These are phyloP conservation scores for Epichloe gansuensis DNA, from an alignment of 2,329 filamentous ascomycete genomes.

Conservation along the genomic window DNA sequence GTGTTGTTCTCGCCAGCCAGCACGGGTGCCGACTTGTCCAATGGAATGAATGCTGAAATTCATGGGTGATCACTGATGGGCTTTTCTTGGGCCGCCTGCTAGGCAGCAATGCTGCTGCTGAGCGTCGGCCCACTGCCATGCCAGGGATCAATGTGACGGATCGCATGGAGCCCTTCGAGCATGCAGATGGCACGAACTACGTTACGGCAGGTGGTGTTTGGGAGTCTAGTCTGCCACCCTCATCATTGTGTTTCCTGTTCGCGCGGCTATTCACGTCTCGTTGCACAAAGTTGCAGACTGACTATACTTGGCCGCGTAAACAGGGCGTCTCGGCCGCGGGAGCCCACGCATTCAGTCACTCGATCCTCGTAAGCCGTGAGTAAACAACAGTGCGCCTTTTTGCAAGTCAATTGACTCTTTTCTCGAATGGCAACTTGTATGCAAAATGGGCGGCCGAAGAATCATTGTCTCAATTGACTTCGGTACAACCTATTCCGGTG, in stretches of 20 bases:
- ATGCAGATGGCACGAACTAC: no score
- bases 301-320: no score
- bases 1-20: background rate
- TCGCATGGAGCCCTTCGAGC: background rate
- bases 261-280: no score
- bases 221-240: no score
- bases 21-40: background rate
- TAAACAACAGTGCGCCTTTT: no score
- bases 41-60: background rate
- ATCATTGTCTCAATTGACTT: constrained; percentile 44
- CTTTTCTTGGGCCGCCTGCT: background rate
- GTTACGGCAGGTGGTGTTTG: no score
- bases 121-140: constrained; percentile 2
- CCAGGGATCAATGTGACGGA: background rate
- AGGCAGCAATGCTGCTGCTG: constrained; percentile 6
- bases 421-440: background rate
- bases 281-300: no score
- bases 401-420: no score
- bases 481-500: constrained; percentile 43
- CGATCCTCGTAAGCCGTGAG: no score
- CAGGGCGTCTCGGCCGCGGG: no score
- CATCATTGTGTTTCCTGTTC: no score
- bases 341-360: no score
- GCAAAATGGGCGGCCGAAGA: constrained; percentile 23
- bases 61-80: background rate